These are phyloP conservation scores for Silene noctiflora DNA, from an alignment of 179 eudicot genomes.

Conservation along the genomic window DNA sequence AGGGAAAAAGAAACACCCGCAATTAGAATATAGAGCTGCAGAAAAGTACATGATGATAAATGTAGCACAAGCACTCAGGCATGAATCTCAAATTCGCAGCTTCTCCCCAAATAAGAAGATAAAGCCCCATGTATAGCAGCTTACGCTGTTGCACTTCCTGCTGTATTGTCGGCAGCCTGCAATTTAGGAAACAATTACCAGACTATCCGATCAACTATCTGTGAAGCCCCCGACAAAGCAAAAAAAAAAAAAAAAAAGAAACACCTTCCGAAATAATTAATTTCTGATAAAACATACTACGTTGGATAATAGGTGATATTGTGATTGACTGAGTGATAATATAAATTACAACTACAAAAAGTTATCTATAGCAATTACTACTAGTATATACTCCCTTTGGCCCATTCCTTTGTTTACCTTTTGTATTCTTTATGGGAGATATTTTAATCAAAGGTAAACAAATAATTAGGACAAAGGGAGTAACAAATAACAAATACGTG, in stretches of 20 bases:
- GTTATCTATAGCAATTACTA: neutral
- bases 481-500: neutral
- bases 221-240: neutral
- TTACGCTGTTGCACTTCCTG: slow-evolving; percentile 99
- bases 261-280: neutral
- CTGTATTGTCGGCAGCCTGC: slow-evolving; percentile 97
- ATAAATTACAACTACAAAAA: neutral
- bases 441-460: no score
- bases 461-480: neutral
- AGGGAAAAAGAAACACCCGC: neutral
- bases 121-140: slow-evolving; percentile 91
- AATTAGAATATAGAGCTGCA: neutral
- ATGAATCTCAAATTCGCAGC: slow-evolving; percentile 98
- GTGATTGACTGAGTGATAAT: no score
- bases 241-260: neutral
- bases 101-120: slow-evolving; percentile 99
- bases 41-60: slow-evolving; percentile 86
- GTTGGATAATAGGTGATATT: neutral
- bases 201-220: neutral
- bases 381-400: neutral
- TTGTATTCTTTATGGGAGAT: no score
- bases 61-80: slow-evolving; percentile 99
- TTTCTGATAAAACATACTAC: neutral
- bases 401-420: neutral
- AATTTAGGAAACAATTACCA: slow-evolving; percentile 15